Percentiles rank a stretch among this genome's conserved stretches.
Conservation (phyloP, 345 rosid genomes). For the Populus alba region DNA sequence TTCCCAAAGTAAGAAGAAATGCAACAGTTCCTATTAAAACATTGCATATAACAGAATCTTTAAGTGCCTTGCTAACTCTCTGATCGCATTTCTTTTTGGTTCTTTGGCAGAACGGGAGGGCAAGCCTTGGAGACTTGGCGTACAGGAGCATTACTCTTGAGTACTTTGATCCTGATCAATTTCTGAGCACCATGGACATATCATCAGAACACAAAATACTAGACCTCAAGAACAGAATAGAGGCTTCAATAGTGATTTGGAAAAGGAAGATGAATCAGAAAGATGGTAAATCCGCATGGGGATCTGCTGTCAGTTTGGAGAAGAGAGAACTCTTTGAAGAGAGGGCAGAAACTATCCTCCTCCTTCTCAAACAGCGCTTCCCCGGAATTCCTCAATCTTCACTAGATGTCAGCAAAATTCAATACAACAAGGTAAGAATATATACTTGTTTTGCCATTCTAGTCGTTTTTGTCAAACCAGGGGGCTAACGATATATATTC, state of each 20-base stretch:
- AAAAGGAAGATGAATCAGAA: constrained; percentile 78
- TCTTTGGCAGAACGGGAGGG: constrained; percentile 65
- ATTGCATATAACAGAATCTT: background rate
- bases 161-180: constrained; percentile 72
- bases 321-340: constrained; percentile 90
- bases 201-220: constrained; percentile 80
- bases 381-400: constrained; percentile 82
- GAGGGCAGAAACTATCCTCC: constrained; percentile 79
- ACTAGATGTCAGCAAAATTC: constrained; percentile 88
- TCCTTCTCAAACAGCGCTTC: constrained; percentile 65
- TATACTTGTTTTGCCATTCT: background rate
- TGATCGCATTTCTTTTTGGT: background rate
- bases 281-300: constrained; percentile 80
- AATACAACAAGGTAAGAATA: constrained; percentile 55
- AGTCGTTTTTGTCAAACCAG: background rate
- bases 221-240: constrained; percentile 80
- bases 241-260: constrained; percentile 91
- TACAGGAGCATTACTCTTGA: constrained; percentile 74
- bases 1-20: constrained; percentile 57
- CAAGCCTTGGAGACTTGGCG: constrained; percentile 75
- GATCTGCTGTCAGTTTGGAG: constrained; percentile 77
- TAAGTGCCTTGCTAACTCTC: background rate
- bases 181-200: constrained; percentile 61
- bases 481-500: background rate
- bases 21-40: background rate